Conservation (phyloP, 208 protist species). For the Leishmania guyanensis region DNA sequence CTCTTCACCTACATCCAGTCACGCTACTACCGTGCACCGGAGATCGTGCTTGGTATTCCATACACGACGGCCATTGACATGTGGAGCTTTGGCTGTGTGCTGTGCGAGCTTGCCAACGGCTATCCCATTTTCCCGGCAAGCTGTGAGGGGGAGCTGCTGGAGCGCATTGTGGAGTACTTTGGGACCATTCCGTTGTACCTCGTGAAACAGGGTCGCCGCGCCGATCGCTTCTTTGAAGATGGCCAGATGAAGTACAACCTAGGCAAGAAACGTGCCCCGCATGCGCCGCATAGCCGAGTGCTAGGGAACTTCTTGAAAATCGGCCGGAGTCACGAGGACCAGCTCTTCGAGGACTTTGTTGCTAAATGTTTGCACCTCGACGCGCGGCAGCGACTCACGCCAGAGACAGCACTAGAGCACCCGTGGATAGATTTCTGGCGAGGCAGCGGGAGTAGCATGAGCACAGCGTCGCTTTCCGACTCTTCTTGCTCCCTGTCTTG, state of each 20-base stretch:
- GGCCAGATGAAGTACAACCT: slow-evolving; percentile 25
- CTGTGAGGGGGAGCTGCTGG: slow-evolving; percentile 79
- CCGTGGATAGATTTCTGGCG: slow-evolving; percentile 64
- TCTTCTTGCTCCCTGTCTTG: slow-evolving; percentile 9
- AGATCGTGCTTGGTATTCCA: slow-evolving; percentile 87
- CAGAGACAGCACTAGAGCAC: slow-evolving; percentile 66
- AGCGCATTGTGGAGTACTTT: slow-evolving; percentile 84
- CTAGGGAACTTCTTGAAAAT: slow-evolving; percentile 49
- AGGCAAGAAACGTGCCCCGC: slow-evolving; percentile 33
- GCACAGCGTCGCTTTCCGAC: slow-evolving; percentile 7
- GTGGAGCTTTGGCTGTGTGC: slow-evolving; percentile 94
- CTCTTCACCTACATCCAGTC: slow-evolving; percentile 96
- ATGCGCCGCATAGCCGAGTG: slow-evolving; percentile 31
- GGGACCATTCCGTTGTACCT: slow-evolving; percentile 72
- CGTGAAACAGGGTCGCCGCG: slow-evolving; percentile 48
- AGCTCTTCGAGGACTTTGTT: slow-evolving; percentile 61
- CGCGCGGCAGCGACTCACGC: slow-evolving; percentile 68
- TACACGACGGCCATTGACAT: slow-evolving; percentile 92
- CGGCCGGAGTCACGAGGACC: slow-evolving; percentile 30
- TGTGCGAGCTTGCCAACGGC: slow-evolving; percentile 93
- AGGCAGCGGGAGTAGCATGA: slow-evolving; percentile 7
- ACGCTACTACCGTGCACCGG: slow-evolving; percentile 92
- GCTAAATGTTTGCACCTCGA: slow-evolving; percentile 56
- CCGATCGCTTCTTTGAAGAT: slow-evolving; percentile 58
- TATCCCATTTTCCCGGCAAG: slow-evolving; percentile 92